phyloP scores from a whole-genome alignment of 1,284 basidiomycete species.

The Peniophora sp. region DNA sequence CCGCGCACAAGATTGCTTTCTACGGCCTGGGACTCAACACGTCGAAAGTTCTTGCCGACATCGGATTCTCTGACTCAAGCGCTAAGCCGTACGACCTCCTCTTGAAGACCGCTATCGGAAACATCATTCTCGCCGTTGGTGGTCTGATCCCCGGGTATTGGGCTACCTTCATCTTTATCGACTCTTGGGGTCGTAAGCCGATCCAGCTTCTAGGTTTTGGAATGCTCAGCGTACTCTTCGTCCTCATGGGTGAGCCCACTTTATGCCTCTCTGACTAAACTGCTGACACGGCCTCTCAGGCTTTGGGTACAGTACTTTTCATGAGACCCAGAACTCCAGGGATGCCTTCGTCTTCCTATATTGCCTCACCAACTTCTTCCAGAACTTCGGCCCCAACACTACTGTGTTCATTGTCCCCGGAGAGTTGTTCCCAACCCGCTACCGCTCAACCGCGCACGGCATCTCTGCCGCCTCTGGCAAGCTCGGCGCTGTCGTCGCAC shows the following conservation, averaged over 20 bases:
- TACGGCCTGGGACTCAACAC: conserved; percentile 83
- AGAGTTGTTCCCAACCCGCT: conserved; percentile 83
- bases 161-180: conserved; percentile 59
- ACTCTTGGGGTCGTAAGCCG: conserved; percentile 65
- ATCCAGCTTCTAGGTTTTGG: conserved; percentile 77
- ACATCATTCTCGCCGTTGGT: conserved; percentile 63
- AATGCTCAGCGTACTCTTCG: conserved; percentile 58
- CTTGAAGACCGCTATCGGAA: conserved; percentile 49
- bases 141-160: conserved; percentile 75
- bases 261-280: too few species aligned
- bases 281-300: too few species aligned
- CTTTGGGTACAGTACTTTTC: conserved; percentile 67
- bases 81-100: conserved; percentile 41
- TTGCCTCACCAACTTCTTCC: conserved; percentile 69
- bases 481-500: conserved; percentile 77
- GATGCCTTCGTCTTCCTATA: conserved; percentile 75
- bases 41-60: conserved; percentile 50
- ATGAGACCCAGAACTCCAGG: conserved; percentile 36
- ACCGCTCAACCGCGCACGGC: conserved; percentile 78
- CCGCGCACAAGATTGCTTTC: conserved; percentile 62
- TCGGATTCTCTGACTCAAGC: conserved; percentile 44
- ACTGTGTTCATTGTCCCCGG: conserved; percentile 82
- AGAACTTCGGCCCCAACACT: conserved; percentile 76
- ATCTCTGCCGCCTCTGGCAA: conserved; percentile 84
- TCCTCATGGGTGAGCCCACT: conserved; percentile 43